These are phyloP conservation scores for Tetraselmis striata DNA, from an alignment of 139 green algal species.

Conservation along the genomic window DNA sequence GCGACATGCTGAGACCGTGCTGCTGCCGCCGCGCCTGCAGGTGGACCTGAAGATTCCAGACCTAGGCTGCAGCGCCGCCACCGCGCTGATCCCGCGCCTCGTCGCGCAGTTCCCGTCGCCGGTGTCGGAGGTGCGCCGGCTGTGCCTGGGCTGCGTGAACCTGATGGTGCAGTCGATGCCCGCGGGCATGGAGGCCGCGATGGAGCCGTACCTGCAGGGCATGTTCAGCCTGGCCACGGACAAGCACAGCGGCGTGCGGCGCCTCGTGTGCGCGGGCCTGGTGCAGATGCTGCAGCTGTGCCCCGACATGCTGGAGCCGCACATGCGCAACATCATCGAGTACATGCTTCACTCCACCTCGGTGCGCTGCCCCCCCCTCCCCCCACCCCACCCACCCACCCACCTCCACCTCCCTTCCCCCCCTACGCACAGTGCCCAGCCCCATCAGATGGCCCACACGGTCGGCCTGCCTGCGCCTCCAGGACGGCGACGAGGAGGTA, in stretches of 20 bases:
- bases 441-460: no score
- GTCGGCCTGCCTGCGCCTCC: no score
- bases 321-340: constrained; percentile 78
- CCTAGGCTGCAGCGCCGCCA: constrained; percentile 4
- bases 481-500: constrained; percentile 54
- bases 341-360: constrained; percentile 91
- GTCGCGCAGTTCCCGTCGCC: constrained; percentile 48
- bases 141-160: constrained; percentile 60
- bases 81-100: constrained; percentile 62
- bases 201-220: constrained; percentile 49
- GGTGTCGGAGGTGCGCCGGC: constrained; percentile 29
- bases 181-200: constrained; percentile 1
- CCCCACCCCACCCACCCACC: no score
- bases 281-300: constrained; percentile 65
- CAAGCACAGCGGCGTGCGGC: constrained; percentile 52
- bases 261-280: constrained; percentile 77
- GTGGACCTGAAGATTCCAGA: not conserved
- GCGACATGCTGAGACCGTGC: not conserved
- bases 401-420: no score
- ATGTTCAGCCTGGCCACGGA: constrained; percentile 85
- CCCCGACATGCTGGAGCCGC: constrained; percentile 64
- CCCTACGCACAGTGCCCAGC: no score
- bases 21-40: no score
- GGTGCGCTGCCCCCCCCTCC: no score
- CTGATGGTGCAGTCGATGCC: constrained; percentile 62